Evolutionary conservation across 2,329 filamentous ascomycete species (phyloP).

Genomic region (Botryotinia globosa): DNA sequence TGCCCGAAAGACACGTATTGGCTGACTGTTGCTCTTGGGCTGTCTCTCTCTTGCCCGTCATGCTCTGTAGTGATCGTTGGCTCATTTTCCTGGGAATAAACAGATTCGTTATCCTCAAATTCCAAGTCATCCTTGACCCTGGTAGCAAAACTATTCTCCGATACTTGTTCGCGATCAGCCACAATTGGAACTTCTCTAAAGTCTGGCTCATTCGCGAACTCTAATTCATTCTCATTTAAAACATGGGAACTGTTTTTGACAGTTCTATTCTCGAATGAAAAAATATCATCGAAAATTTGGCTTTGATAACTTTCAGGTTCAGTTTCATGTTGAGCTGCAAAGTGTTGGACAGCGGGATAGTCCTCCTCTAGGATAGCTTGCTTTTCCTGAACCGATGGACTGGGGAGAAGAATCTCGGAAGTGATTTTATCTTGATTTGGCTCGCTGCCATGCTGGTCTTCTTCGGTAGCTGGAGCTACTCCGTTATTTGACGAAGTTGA

Average conservation of each 20-base stretch:
- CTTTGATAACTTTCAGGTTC: not conserved
- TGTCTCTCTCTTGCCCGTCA: not conserved
- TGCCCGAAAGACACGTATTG: not conserved
- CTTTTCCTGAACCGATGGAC: not conserved
- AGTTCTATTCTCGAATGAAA: not conserved
- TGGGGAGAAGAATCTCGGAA: not conserved
- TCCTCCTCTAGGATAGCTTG: not conserved
- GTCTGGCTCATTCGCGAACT: not conserved
- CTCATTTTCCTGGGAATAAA: not conserved
- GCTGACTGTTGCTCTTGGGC: not conserved
- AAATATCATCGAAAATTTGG: not conserved
- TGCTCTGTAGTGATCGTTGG: not conserved
- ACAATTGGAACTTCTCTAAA: not conserved
- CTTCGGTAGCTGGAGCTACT: not conserved
- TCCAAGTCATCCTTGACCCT: not conserved
- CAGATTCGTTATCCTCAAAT: not conserved
- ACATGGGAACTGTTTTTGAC: not conserved
- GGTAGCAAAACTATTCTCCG: too few species aligned
- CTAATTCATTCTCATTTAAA: not conserved
- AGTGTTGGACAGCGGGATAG: not conserved
- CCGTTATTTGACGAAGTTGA: not conserved
- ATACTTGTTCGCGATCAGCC: not conserved
- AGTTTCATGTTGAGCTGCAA: not conserved
- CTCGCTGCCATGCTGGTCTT: not conserved
- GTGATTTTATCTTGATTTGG: not conserved